Conservation (phyloP, 495 filamentous ascomycete genomes). For the Evernia prunastri region DNA sequence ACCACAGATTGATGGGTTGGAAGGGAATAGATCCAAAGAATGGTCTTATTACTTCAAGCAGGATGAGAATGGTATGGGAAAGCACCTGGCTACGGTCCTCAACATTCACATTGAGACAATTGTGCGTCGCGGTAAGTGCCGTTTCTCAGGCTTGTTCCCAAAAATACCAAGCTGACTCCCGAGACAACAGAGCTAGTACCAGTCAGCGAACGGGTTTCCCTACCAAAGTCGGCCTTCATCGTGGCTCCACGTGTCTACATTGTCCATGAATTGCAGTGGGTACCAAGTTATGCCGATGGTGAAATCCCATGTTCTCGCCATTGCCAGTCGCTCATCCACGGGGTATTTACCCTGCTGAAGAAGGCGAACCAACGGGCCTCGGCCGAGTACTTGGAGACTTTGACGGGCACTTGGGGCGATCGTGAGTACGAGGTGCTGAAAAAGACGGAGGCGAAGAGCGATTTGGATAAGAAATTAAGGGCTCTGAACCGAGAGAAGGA, state of each 20-base stretch:
- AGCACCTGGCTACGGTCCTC: constrained; percentile 3
- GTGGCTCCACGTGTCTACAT: constrained; percentile 6
- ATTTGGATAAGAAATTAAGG: background rate
- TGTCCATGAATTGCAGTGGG: constrained; percentile 5
- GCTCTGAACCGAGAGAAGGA: background rate
- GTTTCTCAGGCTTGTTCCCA: too few relatives aligned
- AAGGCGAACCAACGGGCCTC: constrained; percentile 10
- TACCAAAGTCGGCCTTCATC: constrained; percentile 9
- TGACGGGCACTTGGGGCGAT: background rate
- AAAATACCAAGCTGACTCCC: background rate
- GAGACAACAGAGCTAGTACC: constrained; percentile 3
- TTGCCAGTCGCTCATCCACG: background rate
- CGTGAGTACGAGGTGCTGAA: constrained; percentile 1
- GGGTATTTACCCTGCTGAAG: background rate
- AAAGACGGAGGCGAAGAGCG: background rate
- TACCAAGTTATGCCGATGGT: background rate
- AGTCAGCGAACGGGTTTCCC: background rate
- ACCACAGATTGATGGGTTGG: background rate
- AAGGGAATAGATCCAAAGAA: background rate
- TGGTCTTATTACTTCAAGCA: constrained; percentile 11
- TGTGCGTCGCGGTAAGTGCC: constrained; percentile 9
- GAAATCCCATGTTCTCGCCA: background rate
- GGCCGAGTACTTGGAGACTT: constrained; percentile 8
- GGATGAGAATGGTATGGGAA: constrained; percentile 16
- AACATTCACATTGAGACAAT: background rate